phyloP scores from a whole-genome alignment of 208 protist genomes.

The Wallacemonas sp. region DNA sequence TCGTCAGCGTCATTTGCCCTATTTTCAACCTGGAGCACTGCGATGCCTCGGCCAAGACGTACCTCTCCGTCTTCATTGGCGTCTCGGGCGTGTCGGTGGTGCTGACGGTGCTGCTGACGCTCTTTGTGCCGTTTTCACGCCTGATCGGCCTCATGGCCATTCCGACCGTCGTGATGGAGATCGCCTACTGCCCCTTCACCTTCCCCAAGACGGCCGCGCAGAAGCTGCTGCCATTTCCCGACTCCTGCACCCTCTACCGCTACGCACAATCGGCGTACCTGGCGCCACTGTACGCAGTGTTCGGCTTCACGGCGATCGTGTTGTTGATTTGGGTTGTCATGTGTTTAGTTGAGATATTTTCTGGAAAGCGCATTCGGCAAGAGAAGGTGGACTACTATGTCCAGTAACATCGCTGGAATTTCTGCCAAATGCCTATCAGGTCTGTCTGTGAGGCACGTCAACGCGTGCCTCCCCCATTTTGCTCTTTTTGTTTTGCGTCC shows the following conservation, averaged over 20 bases:
- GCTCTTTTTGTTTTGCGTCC: background rate
- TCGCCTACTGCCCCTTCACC: conserved; percentile 39
- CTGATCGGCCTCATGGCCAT: conserved; percentile 33
- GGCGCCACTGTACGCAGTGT: conserved; percentile 38
- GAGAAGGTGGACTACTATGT: conserved; percentile 49
- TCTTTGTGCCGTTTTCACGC: conserved; percentile 40
- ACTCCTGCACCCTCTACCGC: conserved; percentile 32
- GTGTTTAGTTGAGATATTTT: conserved; percentile 32
- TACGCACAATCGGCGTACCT: conserved; percentile 29
- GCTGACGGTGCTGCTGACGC: conserved; percentile 25
- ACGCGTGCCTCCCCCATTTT: too few relatives aligned
- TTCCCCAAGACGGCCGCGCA: background rate
- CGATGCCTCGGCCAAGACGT: conserved; percentile 21
- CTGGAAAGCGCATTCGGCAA: conserved; percentile 32
- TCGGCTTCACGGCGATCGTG: conserved; percentile 42
- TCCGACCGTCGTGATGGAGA: conserved; percentile 38
- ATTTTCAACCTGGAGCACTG: conserved; percentile 42
- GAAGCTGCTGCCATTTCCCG: background rate
- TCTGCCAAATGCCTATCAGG: too few relatives aligned
- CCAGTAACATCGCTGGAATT: too few relatives aligned
- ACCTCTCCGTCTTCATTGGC: conserved; percentile 40
- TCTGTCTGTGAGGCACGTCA: too few relatives aligned
- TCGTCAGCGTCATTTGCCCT: conserved; percentile 33
- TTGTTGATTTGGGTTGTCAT: conserved; percentile 43
- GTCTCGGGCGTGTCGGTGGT: conserved; percentile 32